A percentile compares a stretch with the other conserved stretches of the same genome.
Evolutionary conservation across 768 basidiomycete genomes (phyloP).

Genomic region (Trametes punicea): DNA sequence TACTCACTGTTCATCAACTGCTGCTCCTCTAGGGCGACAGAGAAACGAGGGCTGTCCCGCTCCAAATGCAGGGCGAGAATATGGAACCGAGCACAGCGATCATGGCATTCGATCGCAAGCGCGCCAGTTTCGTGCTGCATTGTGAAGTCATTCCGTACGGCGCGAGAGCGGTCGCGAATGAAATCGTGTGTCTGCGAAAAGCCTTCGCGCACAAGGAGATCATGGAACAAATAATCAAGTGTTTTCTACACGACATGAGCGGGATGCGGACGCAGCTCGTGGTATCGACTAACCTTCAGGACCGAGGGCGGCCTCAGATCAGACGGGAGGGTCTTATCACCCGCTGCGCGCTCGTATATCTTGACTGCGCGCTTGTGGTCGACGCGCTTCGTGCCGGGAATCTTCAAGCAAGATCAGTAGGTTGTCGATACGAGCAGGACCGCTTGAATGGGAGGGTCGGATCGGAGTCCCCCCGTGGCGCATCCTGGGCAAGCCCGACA

Average conservation of each 20-base stretch:
- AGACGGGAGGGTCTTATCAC: slow-evolving; percentile 87
- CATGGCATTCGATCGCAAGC: slow-evolving; percentile 84
- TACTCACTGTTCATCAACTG: slow-evolving; percentile 87
- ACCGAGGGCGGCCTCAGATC: slow-evolving; percentile 87
- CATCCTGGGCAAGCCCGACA: neutral
- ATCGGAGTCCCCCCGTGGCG: neutral
- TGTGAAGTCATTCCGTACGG: slow-evolving; percentile 91
- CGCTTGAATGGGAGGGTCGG: slow-evolving; percentile 6
- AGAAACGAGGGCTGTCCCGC: slow-evolving; percentile 56
- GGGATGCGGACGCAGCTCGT: neutral
- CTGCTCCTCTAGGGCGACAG: slow-evolving; percentile 74
- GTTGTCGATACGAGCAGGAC: neutral
- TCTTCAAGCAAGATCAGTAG: slow-evolving; percentile 46
- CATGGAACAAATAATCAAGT: slow-evolving; percentile 88
- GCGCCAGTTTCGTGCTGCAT: slow-evolving; percentile 82
- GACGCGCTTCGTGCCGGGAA: slow-evolving; percentile 80
- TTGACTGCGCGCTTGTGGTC: slow-evolving; percentile 89
- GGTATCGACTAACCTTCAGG: slow-evolving; percentile 55
- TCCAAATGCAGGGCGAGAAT: slow-evolving; percentile 74
- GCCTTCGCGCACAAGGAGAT: slow-evolving; percentile 66
- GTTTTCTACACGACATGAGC: slow-evolving; percentile 53
- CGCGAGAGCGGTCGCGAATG: slow-evolving; percentile 87
- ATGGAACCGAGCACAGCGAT: slow-evolving; percentile 92
- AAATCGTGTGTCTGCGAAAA: slow-evolving; percentile 75
- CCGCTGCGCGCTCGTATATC: slow-evolving; percentile 91